These are phyloP conservation scores for Alopecurus myosuroides DNA, from an alignment of 176 grass and related monocot species.

Conservation along the genomic window DNA sequence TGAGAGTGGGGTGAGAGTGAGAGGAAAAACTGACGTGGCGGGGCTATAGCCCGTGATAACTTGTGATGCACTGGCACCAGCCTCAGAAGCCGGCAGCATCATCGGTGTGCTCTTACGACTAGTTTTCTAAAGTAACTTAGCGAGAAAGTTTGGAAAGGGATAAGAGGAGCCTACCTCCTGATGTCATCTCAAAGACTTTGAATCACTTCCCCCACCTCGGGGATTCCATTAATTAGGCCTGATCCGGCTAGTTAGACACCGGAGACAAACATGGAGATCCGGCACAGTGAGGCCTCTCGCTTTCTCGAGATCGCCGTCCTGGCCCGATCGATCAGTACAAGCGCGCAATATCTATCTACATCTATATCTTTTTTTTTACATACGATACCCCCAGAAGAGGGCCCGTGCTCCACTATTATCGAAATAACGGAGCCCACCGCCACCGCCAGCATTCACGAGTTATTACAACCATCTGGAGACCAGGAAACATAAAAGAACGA, in stretches of 20 bases:
- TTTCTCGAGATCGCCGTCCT: slow-evolving; percentile 35
- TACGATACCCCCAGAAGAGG: too few relatives aligned
- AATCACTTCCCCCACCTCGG: background rate
- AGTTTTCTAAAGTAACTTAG: background rate
- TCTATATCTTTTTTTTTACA: too few relatives aligned
- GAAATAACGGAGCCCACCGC: too few relatives aligned
- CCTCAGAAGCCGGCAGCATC: background rate
- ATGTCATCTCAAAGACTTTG: background rate
- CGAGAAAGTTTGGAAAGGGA: background rate
- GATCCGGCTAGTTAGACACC: slow-evolving; percentile 31
- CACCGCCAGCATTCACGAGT: too few relatives aligned
- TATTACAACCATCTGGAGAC: too few relatives aligned
- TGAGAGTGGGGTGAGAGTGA: too few relatives aligned
- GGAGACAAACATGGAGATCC: background rate
- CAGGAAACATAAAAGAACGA: too few relatives aligned
- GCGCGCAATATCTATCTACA: slow-evolving; percentile 24
- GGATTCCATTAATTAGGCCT: background rate
- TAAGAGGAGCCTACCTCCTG: slow-evolving; percentile 1
- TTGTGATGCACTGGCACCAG: too few relatives aligned
- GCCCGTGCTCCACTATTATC: too few relatives aligned
- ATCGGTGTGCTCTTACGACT: background rate
- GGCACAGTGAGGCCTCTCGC: slow-evolving; percentile 13
- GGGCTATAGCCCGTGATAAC: too few relatives aligned
- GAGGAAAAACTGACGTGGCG: too few relatives aligned
- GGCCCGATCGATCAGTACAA: too few relatives aligned